phyloP scores from a whole-genome alignment of 2,329 filamentous ascomycete genomes.

The Colletotrichum somersetense region DNA sequence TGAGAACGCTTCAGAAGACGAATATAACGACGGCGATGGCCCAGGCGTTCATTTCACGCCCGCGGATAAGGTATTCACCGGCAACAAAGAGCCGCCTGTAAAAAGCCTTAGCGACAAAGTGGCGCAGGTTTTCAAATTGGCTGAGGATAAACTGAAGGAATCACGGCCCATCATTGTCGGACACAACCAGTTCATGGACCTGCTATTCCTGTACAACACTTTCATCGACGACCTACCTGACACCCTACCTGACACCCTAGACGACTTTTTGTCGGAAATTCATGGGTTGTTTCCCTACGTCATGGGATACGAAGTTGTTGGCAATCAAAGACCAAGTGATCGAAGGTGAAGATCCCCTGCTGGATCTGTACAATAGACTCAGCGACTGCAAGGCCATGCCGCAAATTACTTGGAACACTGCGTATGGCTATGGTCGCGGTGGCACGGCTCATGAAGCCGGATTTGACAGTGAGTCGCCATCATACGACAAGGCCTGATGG shows the following conservation, averaged over 20 bases:
- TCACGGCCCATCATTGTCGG: constrained; percentile 64
- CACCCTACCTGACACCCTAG: constrained; percentile 65
- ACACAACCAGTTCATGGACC: constrained; percentile 74
- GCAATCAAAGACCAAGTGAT: constrained; percentile 54
- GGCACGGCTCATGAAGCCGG: constrained; percentile 27
- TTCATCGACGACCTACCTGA: constrained; percentile 71
- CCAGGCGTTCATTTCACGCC: not conserved
- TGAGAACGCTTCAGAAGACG: not conserved
- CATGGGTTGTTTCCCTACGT: constrained; percentile 62
- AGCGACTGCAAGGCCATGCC: not conserved
- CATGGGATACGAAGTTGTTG: constrained; percentile 72
- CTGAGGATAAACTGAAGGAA: constrained; percentile 47
- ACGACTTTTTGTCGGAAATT: constrained; percentile 64
- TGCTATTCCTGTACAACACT: constrained; percentile 72
- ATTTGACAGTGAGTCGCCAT: constrained; percentile 18
- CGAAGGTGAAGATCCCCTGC: constrained; percentile 37
- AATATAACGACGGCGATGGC: not conserved
- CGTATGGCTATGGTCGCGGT: constrained; percentile 18
- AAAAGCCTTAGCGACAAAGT: not conserved
- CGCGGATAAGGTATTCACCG: not conserved
- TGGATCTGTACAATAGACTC: constrained; percentile 13
- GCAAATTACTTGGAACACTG: constrained; percentile 7
- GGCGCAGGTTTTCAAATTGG: not conserved
- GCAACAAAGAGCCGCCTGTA: not conserved
- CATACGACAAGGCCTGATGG: not conserved